Percentiles rank a stretch among this genome's conserved stretches.
phyloP scores from a whole-genome alignment of 2,329 filamentous ascomycete species.

The Pseudopithomyces maydicus region DNA sequence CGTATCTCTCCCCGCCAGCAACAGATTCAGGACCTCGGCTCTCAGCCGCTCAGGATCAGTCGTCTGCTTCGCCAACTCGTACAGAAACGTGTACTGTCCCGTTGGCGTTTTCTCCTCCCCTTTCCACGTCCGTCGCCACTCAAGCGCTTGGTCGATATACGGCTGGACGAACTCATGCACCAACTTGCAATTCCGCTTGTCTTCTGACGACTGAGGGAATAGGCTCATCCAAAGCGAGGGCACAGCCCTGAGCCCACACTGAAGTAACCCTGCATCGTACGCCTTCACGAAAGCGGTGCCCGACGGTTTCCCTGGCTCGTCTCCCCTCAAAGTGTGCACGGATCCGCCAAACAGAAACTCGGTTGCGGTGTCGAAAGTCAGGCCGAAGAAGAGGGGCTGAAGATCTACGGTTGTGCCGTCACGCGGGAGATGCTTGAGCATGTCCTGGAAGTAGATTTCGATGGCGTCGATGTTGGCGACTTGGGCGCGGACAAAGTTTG shows the following conservation, averaged over 20 bases:
- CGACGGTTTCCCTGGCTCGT: background rate
- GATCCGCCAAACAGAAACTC: conserved; percentile 1
- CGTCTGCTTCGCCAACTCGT: conserved; percentile 53
- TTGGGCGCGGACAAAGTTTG: background rate
- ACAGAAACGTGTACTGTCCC: conserved; percentile 23
- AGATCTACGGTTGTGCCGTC: conserved; percentile 43
- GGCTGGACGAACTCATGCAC: background rate
- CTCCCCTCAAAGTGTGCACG: background rate
- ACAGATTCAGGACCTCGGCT: conserved; percentile 54
- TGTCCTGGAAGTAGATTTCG: conserved; percentile 56
- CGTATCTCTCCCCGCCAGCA: conserved; percentile 48
- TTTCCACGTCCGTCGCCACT: conserved; percentile 22
- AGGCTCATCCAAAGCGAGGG: conserved; percentile 3
- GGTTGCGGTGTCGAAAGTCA: background rate
- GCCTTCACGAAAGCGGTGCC: background rate
- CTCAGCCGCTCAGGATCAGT: conserved; percentile 50
- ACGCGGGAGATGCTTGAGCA: conserved; percentile 66
- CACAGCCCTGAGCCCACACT: background rate
- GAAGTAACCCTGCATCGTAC: background rate
- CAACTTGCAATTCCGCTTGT: background rate
- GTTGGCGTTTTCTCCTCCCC: conserved; percentile 12
- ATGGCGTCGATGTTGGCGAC: background rate
- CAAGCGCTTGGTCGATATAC: background rate
- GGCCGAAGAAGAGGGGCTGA: background rate
- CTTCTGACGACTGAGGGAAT: background rate